Base-by-base conservation (phyloP, 345 rosid genomes). In the Gossypium rotundifolium region DNA sequence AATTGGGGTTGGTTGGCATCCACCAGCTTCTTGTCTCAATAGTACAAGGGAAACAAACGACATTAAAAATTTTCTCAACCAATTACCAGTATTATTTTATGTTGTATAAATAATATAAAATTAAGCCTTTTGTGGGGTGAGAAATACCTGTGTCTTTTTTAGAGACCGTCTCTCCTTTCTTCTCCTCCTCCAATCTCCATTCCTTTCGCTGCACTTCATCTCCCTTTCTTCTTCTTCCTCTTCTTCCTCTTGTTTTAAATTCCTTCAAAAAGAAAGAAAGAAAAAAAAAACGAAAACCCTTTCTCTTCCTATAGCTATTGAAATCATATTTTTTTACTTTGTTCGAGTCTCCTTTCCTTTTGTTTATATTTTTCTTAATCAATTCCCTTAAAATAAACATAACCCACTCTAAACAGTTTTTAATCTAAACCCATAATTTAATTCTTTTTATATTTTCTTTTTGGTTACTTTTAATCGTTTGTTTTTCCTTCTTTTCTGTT, bases 101-200 rank as follows among this genome's bases (percentile, higher is more conserved):
- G 64, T 75, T 49, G 11, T 2, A 49, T 49, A 49, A 12, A 49
- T 48, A 48, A 48, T 49, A 49, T 51, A 65, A 65, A 65, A 78
- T 83, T 76, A 51, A 75, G 61, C 81, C 64, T 83, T 33, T 76
- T 62, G 72, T 33, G 40, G 40, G 79, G 53, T 51, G 65, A 61
- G 60, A 63, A 74, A 48, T 74, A 70, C 29, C 76, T 51, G 49
- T 70, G 70, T 18, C 65, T n/a, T 65, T 44, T 44, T 48, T 12
- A 68, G 77, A 46, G 57, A 46, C 58, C 62, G 48, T 73, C 49
- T 73, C 17, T 23, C 49, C 10, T 14, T 60, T 10, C 1, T 11
- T 27, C 76, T 17, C 68, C 75, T 22, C 73, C 73, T 33, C 11
- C 48, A 4, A 11, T 44, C 29, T 0, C 25, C 57, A 55, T 54